Evolutionary conservation across 805 yeast species (phyloP).

Genomic region (Lipomyces sp.): DNA sequence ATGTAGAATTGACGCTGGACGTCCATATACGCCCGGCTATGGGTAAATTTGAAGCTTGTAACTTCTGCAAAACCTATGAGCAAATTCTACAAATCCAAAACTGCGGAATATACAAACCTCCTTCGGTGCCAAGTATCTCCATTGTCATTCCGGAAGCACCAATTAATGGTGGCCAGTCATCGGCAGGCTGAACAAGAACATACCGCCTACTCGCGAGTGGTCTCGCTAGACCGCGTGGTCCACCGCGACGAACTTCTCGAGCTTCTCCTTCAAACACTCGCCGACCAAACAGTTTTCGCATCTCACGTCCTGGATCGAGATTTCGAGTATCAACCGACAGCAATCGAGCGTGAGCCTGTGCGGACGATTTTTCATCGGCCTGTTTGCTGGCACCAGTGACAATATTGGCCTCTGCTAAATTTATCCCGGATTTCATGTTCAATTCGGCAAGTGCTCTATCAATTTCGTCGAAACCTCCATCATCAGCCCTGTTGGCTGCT

Average conservation of each 20-base stretch:
- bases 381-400: background rate
- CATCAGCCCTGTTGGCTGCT: background rate
- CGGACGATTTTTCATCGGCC: constrained; percentile 7
- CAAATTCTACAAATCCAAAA: background rate
- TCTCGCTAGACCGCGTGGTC: constrained; percentile 20
- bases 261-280: constrained; percentile 31
- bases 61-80: constrained; percentile 39
- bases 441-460: constrained; percentile 34
- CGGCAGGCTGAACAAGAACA: constrained; percentile 35
- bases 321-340: constrained; percentile 30
- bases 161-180: constrained; percentile 38
- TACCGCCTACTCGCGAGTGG: constrained; percentile 24
- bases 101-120: constrained; percentile 11
- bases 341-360: constrained; percentile 23
- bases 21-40: constrained; percentile 49
- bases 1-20: constrained; percentile 55
- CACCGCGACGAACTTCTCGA: constrained; percentile 19
- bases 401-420: background rate
- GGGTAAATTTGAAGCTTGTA: constrained; percentile 59
- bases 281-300: constrained; percentile 37
- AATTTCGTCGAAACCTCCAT: constrained; percentile 27
- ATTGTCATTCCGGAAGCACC: constrained; percentile 29
- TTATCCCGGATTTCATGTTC: constrained; percentile 18
- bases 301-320: constrained; percentile 37
- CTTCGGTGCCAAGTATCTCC: constrained; percentile 34